Base-by-base conservation (phyloP, 2,329 filamentous ascomycete genomes). In the Harringtonia aguacate region DNA sequence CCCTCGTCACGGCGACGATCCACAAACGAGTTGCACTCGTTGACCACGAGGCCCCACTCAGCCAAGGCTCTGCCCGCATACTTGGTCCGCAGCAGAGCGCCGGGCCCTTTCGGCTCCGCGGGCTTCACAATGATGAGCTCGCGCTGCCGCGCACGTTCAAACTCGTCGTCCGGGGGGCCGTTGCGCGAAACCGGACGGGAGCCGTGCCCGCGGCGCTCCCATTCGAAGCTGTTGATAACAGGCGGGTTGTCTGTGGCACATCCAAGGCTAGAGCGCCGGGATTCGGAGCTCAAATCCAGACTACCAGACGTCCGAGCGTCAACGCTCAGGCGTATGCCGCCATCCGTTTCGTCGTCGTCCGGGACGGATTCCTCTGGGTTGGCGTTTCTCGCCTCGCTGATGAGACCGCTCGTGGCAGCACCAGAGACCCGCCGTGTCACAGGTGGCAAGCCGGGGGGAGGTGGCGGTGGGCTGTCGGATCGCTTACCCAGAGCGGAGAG, bases 1-100 rank as follows among this genome's bases (percentile, higher is more conserved):
- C 85, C 85, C 57, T 92, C 86, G 38, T 79, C 77, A 41, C 79
- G 79, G 44, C 86, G 73, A 37, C 85, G 71, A 46, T 90, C 84
- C 28, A 87, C 77, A 60, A 90, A 92, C 55, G 79, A 85, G 62
- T 89, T 86, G 65, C 80, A 86, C 58, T 92, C 86, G 45, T 76
- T 75, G 15, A 88, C 77, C 18, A 90, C 75, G 17, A 85, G 66
- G 18, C 72, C 70, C 86, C 86, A 92, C 60, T 92, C 86, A 0
- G 84, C 84, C 36, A 92, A 68, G 1, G 86, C 81, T 18, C 84
- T 72, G 2, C 86, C 86, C 4, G 75, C 68, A 58, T 90, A 84
- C 39, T 75, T 75, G 9, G 70, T 65, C 22, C 69, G 69, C 37
- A 63, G 61, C 14, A 61, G 59, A 43, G 63, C 70, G 2, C 65